phyloP scores from a whole-genome alignment of 176 grass and related monocot genomes.

The Oropetium thomaeum region DNA sequence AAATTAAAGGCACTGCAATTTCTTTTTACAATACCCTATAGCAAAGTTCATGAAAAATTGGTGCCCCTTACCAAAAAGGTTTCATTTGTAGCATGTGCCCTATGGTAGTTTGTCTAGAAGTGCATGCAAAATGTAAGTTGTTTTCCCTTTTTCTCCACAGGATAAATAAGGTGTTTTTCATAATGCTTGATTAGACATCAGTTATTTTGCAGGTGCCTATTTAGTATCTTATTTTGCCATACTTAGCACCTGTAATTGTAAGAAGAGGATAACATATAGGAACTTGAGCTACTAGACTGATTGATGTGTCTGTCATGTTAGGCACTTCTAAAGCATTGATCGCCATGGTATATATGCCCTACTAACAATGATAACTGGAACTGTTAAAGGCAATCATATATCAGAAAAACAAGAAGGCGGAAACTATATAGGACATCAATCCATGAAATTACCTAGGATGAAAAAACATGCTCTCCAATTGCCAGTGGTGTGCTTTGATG shows the following conservation, averaged over 20 bases:
- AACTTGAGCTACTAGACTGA: not conserved
- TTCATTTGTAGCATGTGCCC: not conserved
- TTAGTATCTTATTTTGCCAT: not conserved
- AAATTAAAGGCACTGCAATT: not conserved
- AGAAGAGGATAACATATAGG: not conserved
- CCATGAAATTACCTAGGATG: constrained; percentile 49
- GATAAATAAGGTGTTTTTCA: not conserved
- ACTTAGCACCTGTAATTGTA: not conserved
- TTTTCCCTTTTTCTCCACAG: not conserved
- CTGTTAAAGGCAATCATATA: not conserved
- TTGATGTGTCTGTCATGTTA: not conserved
- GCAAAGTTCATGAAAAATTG: not conserved
- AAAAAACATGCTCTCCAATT: constrained; percentile 63
- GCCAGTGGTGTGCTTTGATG: constrained; percentile 45
- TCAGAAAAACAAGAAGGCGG: not conserved
- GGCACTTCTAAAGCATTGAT: not conserved
- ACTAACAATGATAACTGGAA: not conserved
- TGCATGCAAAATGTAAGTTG: not conserved
- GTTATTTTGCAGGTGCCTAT: not conserved
- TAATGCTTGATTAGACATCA: not conserved
- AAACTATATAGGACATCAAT: not conserved
- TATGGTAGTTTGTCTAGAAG: not conserved
- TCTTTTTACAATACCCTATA: not conserved
- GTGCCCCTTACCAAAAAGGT: not conserved
- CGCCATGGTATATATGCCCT: not conserved